Conservation (phyloP, 257 asterid genomes). For the Salvia splendens region DNA sequence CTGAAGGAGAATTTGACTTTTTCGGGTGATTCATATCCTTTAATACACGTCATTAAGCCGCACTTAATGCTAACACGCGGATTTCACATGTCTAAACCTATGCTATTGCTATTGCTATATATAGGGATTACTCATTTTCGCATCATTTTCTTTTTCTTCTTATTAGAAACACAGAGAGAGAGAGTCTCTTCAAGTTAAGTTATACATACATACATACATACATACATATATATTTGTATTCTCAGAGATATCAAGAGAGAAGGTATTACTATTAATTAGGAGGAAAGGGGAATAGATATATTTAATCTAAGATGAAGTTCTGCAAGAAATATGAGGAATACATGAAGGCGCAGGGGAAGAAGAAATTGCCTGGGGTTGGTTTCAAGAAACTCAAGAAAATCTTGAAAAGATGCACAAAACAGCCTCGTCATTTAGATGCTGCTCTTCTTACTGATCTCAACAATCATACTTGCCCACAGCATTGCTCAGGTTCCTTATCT, state of each 20-base stretch:
- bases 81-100: not conserved
- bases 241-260: not conserved
- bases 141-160: constrained; percentile 3
- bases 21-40: not conserved
- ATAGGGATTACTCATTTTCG: not conserved
- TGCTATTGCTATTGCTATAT: not conserved
- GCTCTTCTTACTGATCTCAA: constrained; percentile 9
- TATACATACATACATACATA: not conserved
- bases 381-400: constrained; percentile 87
- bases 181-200: not conserved
- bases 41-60: constrained; percentile 8
- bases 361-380: constrained; percentile 76
- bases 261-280: not conserved
- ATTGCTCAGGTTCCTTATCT: constrained; percentile 54
- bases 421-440: constrained; percentile 23
- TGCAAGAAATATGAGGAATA: constrained; percentile 92
- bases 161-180: not conserved
- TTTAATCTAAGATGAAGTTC: constrained; percentile 60
- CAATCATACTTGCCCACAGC: constrained; percentile 50
- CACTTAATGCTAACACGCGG: not conserved
- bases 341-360: constrained; percentile 64
- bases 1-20: constrained; percentile 5
- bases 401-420: constrained; percentile 65
- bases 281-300: not conserved
- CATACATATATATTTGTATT: no score